Evolutionary conservation across 305 asterid genomes (phyloP).

Genomic region (Fraxinus xanthoxyloides): DNA sequence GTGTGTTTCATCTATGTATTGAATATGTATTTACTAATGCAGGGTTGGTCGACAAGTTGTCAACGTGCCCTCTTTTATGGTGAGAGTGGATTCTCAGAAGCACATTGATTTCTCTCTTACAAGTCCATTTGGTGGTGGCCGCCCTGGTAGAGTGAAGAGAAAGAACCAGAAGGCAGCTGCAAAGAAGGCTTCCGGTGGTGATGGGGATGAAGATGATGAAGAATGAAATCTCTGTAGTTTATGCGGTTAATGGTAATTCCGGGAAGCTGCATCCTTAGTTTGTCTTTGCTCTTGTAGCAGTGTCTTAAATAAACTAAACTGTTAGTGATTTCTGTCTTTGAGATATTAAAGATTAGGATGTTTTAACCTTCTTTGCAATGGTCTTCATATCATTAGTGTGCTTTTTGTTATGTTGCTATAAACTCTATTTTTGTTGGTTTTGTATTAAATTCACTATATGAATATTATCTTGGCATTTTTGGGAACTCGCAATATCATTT

Average conservation of each 20-base stretch:
- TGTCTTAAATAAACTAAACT: background rate
- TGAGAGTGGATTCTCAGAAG: constrained; percentile 56
- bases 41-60: constrained; percentile 68
- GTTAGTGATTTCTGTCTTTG: constrained; percentile 1
- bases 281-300: background rate
- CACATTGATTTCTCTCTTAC: constrained; percentile 64
- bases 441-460: background rate
- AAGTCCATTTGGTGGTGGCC: constrained; percentile 61
- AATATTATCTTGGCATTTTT: too few species aligned
- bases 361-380: constrained; percentile 4
- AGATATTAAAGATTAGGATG: constrained; percentile 9
- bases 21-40: background rate
- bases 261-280: background rate
- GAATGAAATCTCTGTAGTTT: constrained; percentile 29
- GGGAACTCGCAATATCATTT: too few species aligned
- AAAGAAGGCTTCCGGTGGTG: constrained; percentile 62
- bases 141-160: constrained; percentile 62
- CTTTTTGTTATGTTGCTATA: background rate
- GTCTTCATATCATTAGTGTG: background rate
- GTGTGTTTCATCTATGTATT: background rate
- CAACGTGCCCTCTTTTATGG: constrained; percentile 56
- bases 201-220: constrained; percentile 57
- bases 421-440: background rate
- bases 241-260: background rate
- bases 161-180: constrained; percentile 57